Evolutionary conservation across 2,329 filamentous ascomycete species (phyloP).

Genomic region (Penicillium sp.): DNA sequence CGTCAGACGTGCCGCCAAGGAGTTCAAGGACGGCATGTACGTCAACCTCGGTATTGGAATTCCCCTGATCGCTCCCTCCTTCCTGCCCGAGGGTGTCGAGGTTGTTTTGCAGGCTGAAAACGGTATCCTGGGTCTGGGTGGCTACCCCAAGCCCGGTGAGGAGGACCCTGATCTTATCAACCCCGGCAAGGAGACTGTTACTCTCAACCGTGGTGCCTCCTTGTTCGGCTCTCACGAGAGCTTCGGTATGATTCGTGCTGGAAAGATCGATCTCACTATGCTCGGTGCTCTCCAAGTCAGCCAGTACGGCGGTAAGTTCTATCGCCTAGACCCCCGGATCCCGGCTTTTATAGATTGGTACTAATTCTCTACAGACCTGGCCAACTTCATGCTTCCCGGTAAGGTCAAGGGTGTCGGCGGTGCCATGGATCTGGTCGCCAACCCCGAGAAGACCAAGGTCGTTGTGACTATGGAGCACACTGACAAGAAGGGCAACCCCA

Average conservation of each 20-base stretch:
- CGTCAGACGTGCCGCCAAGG: slow-evolving; percentile 70
- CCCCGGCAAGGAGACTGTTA: slow-evolving; percentile 83
- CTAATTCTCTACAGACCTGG: slow-evolving; percentile 54
- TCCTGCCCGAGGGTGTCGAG: slow-evolving; percentile 61
- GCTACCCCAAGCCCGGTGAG: slow-evolving; percentile 65
- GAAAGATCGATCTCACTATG: slow-evolving; percentile 78
- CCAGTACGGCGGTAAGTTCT: slow-evolving; percentile 53
- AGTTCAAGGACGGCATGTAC: slow-evolving; percentile 85
- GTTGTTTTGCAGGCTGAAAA: slow-evolving; percentile 86
- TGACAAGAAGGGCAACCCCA: slow-evolving; percentile 63
- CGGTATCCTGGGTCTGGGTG: slow-evolving; percentile 75
- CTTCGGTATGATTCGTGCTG: slow-evolving; percentile 82
- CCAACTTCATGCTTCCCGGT: slow-evolving; percentile 87
- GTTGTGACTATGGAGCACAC: slow-evolving; percentile 67
- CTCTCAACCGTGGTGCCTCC: slow-evolving; percentile 66
- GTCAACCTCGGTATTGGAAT: slow-evolving; percentile 82
- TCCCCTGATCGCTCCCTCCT: slow-evolving; percentile 73
- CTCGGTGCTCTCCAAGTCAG: slow-evolving; percentile 77
- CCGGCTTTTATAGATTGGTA: neutral
- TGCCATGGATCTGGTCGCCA: slow-evolving; percentile 69
- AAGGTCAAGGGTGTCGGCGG: slow-evolving; percentile 82
- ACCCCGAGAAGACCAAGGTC: slow-evolving; percentile 66
- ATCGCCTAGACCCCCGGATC: too few relatives aligned
- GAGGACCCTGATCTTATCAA: slow-evolving; percentile 77
- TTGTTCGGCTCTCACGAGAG: slow-evolving; percentile 77